phyloP scores from a whole-genome alignment of 1,139 yeast species.

The Meyerozyma sp. region DNA sequence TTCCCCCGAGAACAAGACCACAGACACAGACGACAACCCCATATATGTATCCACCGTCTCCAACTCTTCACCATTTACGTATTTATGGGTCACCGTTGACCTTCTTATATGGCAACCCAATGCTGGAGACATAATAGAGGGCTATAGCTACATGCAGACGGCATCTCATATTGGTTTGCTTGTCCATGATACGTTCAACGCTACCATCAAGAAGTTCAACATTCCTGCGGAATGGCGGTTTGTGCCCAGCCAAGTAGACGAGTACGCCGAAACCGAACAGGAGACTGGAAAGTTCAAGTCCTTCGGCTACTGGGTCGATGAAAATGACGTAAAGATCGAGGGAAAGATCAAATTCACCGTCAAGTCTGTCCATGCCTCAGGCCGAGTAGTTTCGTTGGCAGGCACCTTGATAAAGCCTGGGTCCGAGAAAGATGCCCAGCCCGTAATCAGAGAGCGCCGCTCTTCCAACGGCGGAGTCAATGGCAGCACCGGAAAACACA shows the following conservation, averaged over 20 bases:
- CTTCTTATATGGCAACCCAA: slow-evolving; percentile 86
- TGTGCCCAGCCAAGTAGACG: slow-evolving; percentile 71
- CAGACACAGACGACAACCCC: slow-evolving; percentile 18
- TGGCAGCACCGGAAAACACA: slow-evolving; percentile 25
- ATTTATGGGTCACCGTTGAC: slow-evolving; percentile 82
- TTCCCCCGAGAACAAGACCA: slow-evolving; percentile 30
- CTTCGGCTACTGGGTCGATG: slow-evolving; percentile 85
- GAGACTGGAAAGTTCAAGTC: slow-evolving; percentile 36
- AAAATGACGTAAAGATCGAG: slow-evolving; percentile 63
- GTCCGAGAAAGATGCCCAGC: slow-evolving; percentile 51
- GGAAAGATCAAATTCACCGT: slow-evolving; percentile 77
- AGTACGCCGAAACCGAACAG: slow-evolving; percentile 26
- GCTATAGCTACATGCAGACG: slow-evolving; percentile 85
- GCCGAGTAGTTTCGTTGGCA: slow-evolving; percentile 77
- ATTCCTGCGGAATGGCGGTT: slow-evolving; percentile 84
- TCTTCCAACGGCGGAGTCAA: slow-evolving; percentile 12
- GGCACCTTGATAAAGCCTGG: slow-evolving; percentile 73
- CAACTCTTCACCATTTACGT: slow-evolving; percentile 83
- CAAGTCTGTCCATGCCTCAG: slow-evolving; percentile 68
- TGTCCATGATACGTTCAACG: slow-evolving; percentile 91
- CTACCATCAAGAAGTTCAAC: slow-evolving; percentile 77
- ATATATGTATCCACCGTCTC: slow-evolving; percentile 57
- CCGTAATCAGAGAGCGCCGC: slow-evolving; percentile 36
- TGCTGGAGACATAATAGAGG: slow-evolving; percentile 79
- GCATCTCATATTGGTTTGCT: slow-evolving; percentile 92